Evolutionary conservation across 768 basidiomycete genomes (phyloP).

Genomic region (Daedaleopsis sinensis): DNA sequence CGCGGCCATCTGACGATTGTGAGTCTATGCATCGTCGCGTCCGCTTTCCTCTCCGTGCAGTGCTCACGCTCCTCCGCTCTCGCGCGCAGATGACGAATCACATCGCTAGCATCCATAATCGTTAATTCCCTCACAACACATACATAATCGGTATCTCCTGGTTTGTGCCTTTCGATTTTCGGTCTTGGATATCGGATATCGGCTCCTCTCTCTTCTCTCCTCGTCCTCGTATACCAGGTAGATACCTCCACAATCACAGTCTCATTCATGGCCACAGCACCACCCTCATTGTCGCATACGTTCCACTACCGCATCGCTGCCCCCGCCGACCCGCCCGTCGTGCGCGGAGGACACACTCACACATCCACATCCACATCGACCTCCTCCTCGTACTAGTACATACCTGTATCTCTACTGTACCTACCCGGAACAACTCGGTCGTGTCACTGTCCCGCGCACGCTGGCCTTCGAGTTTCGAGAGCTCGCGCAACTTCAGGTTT

Average conservation of each 20-base stretch:
- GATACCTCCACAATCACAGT: neutral
- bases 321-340: neutral
- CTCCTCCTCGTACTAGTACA: neutral
- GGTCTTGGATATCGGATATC: neutral
- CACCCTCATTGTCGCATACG: slow-evolving; percentile 1
- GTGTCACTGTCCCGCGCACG: too few relatives aligned
- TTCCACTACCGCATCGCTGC: neutral
- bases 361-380: neutral
- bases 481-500: too few relatives aligned
- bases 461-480: too few relatives aligned
- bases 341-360: neutral
- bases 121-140: slow-evolving; percentile 1
- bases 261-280: neutral
- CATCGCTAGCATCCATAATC: slow-evolving; percentile 19
- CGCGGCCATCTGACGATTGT: slow-evolving; percentile 17
- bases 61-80: neutral
- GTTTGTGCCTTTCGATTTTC: neutral
- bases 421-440: neutral
- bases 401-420: neutral
- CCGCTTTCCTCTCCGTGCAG: neutral
- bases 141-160: neutral
- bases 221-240: neutral
- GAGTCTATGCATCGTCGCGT: neutral
- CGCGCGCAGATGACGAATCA: slow-evolving; percentile 6
- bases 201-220: neutral